Conservation (phyloP, 345 rosid genomes). For the Trapa bicornis region DNA sequence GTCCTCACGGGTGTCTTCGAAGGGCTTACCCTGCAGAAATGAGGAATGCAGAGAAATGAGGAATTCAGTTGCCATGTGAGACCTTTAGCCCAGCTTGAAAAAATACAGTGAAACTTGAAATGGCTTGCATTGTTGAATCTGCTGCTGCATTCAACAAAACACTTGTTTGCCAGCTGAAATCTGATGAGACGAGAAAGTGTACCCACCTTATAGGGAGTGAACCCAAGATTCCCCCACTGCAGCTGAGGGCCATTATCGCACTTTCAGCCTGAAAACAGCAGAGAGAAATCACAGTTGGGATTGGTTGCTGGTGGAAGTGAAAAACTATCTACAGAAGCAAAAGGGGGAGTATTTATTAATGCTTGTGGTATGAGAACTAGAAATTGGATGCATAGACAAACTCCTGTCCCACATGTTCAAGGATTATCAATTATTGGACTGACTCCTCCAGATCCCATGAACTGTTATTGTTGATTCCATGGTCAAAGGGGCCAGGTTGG, state of each 20-base stretch:
- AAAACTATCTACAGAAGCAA: not conserved
- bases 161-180: no score
- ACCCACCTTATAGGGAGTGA: conserved; percentile 82
- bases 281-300: not conserved
- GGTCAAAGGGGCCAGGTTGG: not conserved
- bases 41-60: not conserved
- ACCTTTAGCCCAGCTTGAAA: not conserved
- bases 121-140: not conserved
- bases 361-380: not conserved
- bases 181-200: not conserved
- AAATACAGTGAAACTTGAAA: not conserved
- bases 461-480: not conserved
- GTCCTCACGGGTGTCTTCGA: conserved; percentile 97
- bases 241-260: conserved; percentile 83
- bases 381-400: not conserved
- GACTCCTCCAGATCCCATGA: not conserved
- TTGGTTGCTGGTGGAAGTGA: not conserved
- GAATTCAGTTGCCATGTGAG: not conserved
- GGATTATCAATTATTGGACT: not conserved
- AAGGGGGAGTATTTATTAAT: not conserved
- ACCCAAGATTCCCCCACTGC: conserved; percentile 76
- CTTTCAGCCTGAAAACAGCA: conserved; percentile 71
- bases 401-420: not conserved
- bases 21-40: conserved; percentile 90
- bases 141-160: not conserved